Evolutionary conservation across 106 monocot species (phyloP).

Genomic region (Platanthera zijinensis): DNA sequence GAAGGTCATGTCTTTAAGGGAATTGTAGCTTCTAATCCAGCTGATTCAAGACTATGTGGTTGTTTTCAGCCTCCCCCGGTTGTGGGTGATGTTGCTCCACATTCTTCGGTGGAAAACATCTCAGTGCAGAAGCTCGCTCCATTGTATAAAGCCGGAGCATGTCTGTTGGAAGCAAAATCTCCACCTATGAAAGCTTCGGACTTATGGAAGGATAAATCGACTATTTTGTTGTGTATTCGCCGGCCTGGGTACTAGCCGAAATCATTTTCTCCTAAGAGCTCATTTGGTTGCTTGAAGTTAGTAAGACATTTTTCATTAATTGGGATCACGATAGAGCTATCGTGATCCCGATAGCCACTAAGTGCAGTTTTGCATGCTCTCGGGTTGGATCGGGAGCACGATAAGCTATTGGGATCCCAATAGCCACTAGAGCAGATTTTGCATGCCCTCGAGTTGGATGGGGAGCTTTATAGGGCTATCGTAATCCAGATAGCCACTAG

Average conservation of each 20-base stretch:
- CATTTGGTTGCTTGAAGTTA: no score
- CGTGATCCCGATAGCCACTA: no score
- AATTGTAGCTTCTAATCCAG: slow-evolving; percentile 21
- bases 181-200: slow-evolving; percentile 36
- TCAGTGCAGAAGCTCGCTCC: slow-evolving; percentile 34
- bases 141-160: slow-evolving; percentile 26
- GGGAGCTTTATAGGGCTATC: no score
- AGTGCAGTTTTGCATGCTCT: no score
- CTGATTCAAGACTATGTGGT: slow-evolving; percentile 21
- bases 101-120: slow-evolving; percentile 24
- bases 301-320: no score
- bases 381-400: no score
- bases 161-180: slow-evolving; percentile 12
- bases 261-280: no score
- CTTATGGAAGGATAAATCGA: slow-evolving; percentile 21
- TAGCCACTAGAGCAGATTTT: no score
- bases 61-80: slow-evolving; percentile 13
- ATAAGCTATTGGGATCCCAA: no score
- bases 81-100: slow-evolving; percentile 23
- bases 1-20: slow-evolving; percentile 35
- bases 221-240: slow-evolving; percentile 24
- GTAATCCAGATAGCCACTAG: no score
- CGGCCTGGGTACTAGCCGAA: slow-evolving; percentile 24
- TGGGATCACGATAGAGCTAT: no score
- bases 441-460: no score